phyloP scores from a whole-genome alignment of 768 basidiomycete species.

The Auricularia sp. region DNA sequence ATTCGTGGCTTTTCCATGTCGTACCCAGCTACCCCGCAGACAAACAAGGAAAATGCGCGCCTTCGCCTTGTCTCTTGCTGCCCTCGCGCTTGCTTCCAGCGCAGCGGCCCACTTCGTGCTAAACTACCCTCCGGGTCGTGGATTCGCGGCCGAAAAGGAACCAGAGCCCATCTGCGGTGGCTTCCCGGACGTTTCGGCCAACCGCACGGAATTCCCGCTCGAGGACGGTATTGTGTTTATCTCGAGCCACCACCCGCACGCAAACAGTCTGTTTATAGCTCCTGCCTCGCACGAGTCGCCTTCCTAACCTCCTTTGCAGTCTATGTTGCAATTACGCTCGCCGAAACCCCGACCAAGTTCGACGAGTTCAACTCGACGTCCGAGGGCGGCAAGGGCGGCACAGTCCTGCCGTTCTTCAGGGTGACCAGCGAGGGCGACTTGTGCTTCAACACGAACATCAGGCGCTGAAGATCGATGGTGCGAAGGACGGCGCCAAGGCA shows the following conservation, averaged over 20 bases:
- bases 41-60: not conserved
- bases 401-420: slow-evolving; percentile 39
- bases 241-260: slow-evolving; percentile 54
- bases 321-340: slow-evolving; percentile 33
- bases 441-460: slow-evolving; percentile 62
- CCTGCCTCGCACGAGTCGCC: not conserved
- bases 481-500: slow-evolving; percentile 57
- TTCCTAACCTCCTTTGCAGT: slow-evolving; percentile 14
- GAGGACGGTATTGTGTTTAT: slow-evolving; percentile 45
- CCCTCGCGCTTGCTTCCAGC: slow-evolving; percentile 26
- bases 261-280: slow-evolving; percentile 37
- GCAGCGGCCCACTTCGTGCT: slow-evolving; percentile 72
- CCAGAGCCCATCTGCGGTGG: slow-evolving; percentile 66
- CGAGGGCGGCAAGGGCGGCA: slow-evolving; percentile 19
- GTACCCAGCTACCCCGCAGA: too few relatives aligned
- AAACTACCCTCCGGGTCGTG: slow-evolving; percentile 64
- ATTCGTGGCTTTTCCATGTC: too few relatives aligned
- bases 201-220: slow-evolving; percentile 63
- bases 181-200: slow-evolving; percentile 38
- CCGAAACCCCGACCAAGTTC: slow-evolving; percentile 50
- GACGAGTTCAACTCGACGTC: slow-evolving; percentile 44
- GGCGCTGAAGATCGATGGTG: slow-evolving; percentile 34
- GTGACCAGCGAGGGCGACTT: slow-evolving; percentile 45
- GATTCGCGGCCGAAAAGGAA: slow-evolving; percentile 47
- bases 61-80: slow-evolving; percentile 11